Evolutionary conservation across 1,284 basidiomycete species (phyloP).

Genomic region (Hemileia vastatrix): DNA sequence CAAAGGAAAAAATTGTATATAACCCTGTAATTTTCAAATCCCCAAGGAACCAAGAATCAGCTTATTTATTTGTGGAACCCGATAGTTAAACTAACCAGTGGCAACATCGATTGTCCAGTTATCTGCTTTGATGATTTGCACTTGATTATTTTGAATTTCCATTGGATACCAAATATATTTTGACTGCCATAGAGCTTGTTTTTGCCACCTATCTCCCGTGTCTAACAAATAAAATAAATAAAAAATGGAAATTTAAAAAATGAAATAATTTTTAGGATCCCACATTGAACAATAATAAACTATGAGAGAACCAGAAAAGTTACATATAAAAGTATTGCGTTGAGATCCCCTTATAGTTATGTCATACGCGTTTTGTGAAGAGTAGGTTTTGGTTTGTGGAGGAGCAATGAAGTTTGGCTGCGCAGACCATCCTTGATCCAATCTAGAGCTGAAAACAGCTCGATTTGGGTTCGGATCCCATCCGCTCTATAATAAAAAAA

Average conservation of each 20-base stretch:
- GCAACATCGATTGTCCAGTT: not conserved
- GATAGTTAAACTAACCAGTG: too few species aligned
- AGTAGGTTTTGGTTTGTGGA: conserved; percentile 52
- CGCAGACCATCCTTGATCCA: conserved; percentile 54
- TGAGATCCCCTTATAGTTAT: not conserved
- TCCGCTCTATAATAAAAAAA: conserved; percentile 58
- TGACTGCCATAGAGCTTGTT: conserved; percentile 52
- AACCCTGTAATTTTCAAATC: too few species aligned
- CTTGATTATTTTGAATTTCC: conserved; percentile 18
- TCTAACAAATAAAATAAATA: too few species aligned
- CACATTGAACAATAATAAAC: too few species aligned
- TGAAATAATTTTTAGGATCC: too few species aligned
- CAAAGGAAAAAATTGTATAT: too few species aligned
- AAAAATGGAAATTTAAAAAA: too few species aligned
- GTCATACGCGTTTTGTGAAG: conserved; percentile 57
- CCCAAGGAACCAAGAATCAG: too few species aligned
- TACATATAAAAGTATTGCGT: not conserved
- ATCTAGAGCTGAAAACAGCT: conserved; percentile 53
- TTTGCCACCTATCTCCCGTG: conserved; percentile 59
- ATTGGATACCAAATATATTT: conserved; percentile 27
- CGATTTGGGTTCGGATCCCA: conserved; percentile 58
- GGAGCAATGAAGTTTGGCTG: conserved; percentile 56
- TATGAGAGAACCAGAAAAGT: too few species aligned
- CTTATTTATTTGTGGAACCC: too few species aligned
- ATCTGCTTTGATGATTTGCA: not conserved